Base-by-base conservation (phyloP, 768 basidiomycete species). In the Hypholoma sublateritium region DNA sequence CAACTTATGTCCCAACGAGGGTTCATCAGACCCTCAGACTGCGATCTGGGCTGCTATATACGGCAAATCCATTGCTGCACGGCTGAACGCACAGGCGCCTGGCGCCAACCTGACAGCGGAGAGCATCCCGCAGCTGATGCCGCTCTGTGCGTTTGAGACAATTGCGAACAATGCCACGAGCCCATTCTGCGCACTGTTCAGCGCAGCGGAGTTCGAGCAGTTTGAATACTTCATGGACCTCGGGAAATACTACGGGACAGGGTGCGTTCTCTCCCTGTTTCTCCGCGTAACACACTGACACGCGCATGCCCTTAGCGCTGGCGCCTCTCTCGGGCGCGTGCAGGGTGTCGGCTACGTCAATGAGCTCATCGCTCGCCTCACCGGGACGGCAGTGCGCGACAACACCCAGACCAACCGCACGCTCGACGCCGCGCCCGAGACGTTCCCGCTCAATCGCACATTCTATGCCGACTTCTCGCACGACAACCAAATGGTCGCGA, bases 271-370 rank as follows among this genome's bases (percentile, higher is more conserved):
- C 1, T 25, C 14, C 42, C 39, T 21, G 2, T 49, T 6, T 19
- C 36, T 13, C 11, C 32, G 5, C 24, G 4, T 19, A 2, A 3
- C 14, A 2, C 28, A 48, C 8, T 16, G 9, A 45, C 21, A 49
- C 17, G 13, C 22, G 22, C 25, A 9, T 11, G 0, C 37, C 12
- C 24, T 3, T 57, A 89, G 88, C 17, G 81, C 90, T 57, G 91
- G 91, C 3, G 83, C 85, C 58, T 61, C 68, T 2, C 74, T 93
- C 1, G 91, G 92, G 1, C 86, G 76, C 4, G 84, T 92, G 6
- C 90, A 91, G 67, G 91, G 92, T 32, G 86, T 94, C 3, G 94
- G 93, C 5, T 96, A 90, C 67, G 77, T 91, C 65, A 94, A 93
- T 67, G 93, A 95, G 72, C 81, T 96, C n/a, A 69, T 95, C 19